Percentiles rank a stretch among this genome's conserved stretches.
phyloP scores from a whole-genome alignment of 768 basidiomycete species.

The Mycena albidolilacea region DNA sequence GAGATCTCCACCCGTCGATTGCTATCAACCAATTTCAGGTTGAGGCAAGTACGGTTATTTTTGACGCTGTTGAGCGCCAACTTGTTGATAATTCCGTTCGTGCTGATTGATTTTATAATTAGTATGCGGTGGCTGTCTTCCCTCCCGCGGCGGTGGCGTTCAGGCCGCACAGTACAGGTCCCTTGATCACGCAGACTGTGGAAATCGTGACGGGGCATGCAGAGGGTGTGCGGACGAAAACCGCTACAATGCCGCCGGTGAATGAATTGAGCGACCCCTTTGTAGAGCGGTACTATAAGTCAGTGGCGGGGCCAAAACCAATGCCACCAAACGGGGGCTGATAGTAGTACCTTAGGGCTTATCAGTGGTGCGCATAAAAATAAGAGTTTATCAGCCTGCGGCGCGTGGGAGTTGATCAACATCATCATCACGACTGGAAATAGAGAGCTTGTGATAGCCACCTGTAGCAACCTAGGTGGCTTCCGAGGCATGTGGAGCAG shows the following conservation, averaged over 20 bases:
- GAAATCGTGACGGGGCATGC: constrained; percentile 32
- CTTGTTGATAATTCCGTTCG: background rate
- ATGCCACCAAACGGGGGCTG: too few relatives aligned
- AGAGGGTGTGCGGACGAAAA: constrained; percentile 15
- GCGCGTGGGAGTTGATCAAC: too few relatives aligned
- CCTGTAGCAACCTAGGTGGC: too few relatives aligned
- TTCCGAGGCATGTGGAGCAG: too few relatives aligned
- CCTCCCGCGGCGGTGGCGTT: constrained; percentile 24
- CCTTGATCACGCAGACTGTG: constrained; percentile 26
- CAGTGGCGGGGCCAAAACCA: background rate
- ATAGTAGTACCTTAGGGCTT: too few relatives aligned
- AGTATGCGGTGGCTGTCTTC: constrained; percentile 34
- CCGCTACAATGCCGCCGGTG: background rate
- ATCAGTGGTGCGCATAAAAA: too few relatives aligned
- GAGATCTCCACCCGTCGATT: constrained; percentile 27
- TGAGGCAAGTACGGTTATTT: constrained; percentile 9
- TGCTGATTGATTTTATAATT: background rate
- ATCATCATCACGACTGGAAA: too few relatives aligned
- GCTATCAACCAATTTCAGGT: constrained; percentile 19
- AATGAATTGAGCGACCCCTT: background rate
- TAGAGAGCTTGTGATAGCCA: too few relatives aligned
- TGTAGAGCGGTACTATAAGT: constrained; percentile 12
- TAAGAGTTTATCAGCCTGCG: too few relatives aligned
- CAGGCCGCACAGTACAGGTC: background rate
- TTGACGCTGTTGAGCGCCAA: background rate